Evolutionary conservation across 345 rosid species (phyloP).

Genomic region (Ailanthus altissimus): DNA sequence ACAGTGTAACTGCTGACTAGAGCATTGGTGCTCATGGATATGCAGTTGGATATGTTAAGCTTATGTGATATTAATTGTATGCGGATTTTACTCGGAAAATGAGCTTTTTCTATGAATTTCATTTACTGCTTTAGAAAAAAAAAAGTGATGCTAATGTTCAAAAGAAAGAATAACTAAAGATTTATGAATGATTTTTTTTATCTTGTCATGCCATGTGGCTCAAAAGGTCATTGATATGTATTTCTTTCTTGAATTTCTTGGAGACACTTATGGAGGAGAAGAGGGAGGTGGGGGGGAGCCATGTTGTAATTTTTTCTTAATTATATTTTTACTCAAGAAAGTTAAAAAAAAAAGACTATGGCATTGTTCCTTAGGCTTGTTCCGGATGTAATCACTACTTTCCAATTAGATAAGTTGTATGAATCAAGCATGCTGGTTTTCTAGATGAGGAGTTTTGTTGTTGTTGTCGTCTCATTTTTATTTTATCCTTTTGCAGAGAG

Average conservation of each 20-base stretch:
- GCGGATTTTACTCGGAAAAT: not conserved
- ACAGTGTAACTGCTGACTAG: not conserved
- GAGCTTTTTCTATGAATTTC: not conserved
- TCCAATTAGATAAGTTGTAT: not conserved
- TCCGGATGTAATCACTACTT: not conserved
- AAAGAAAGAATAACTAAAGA: not conserved
- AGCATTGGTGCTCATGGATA: not conserved
- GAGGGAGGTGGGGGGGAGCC: not conserved
- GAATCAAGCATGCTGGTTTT: not conserved
- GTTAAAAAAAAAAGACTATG: not conserved
- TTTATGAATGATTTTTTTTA: not conserved
- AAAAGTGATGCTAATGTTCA: not conserved
- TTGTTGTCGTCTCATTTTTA: not conserved
- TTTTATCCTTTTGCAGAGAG: conserved; percentile 53
- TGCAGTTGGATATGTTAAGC: not conserved
- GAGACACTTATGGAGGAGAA: not conserved
- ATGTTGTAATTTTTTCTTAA: not conserved
- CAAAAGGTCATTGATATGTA: not conserved
- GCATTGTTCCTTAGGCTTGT: not conserved
- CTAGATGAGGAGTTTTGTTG: conserved; percentile 1
- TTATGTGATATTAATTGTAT: not conserved
- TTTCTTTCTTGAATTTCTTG: conserved; percentile 1
- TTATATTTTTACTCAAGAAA: not conserved
- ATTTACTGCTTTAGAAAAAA: not conserved
- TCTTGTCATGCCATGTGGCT: not conserved